Evolutionary conservation across 345 rosid species (phyloP), one percentile per base, ranked within the genome.

Genomic region (Cardamine chenopodiifolia): DNA sequence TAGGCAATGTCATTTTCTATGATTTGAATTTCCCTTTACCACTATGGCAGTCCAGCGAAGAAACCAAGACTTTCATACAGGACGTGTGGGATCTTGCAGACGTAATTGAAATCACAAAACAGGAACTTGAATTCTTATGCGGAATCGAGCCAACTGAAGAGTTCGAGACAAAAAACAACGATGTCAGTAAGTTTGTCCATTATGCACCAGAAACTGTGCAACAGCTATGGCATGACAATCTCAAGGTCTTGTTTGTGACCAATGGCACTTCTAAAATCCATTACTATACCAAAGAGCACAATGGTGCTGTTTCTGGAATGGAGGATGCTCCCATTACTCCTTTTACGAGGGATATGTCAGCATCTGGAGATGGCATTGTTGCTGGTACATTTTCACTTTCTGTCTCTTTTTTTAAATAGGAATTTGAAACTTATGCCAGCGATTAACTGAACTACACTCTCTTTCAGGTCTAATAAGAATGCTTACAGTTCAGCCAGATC

Each of bases 191-290:
- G 84, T 93, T 93, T 83, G 71, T 79, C n/a, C 90, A 91, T 71
- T 87, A 88, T 74, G 83, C 73, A 39, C 84, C 81, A 20, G 94
- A 86, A 79, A 84, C 81, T n/a, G 72, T 89, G 70, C 84, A 75
- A 25, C 90, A 89, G 65, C 84, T 91, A 55, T 91, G 98, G 98
- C 97, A 83, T 52, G 89, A 89, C 50, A 87, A 83, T 78, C 90
- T 91, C 44, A 79, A 84, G 84, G 87, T 86, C 56, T 78, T 91
- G 83, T 85, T 94, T 84, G 92, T 89, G 66, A 91, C 96, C 62
- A 91, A 91, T 71, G 97, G 98, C 34, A 91, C 96, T 85, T 89
- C 97, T 54, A 88, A 86, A 85, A 85, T 94, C 71, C 96, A 91
- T 70, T 91, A 88, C 80, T 91, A 89, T 76, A 94, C 97, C 4